Base-by-base conservation (phyloP, 1,284 basidiomycete species). In the Cutaneotrichosporon spelunceum region DNA sequence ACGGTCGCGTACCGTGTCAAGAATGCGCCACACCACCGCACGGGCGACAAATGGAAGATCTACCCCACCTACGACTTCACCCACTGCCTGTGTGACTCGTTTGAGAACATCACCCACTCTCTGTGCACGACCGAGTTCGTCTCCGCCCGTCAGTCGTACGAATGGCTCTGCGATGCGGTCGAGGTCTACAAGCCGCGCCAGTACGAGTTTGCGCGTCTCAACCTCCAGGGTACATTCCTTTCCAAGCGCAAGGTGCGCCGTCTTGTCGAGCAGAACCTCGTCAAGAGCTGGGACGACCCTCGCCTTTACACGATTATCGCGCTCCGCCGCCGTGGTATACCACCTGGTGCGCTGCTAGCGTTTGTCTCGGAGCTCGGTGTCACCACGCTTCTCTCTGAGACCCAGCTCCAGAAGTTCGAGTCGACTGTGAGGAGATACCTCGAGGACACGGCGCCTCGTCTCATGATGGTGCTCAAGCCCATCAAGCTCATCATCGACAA, bases 101-200 rank as follows among this genome's bases (percentile, higher is more conserved):
- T 99, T 74, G 96, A 99, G 79, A 97, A 98, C 79, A 98, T 99
- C 72, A 93, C 93, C 42, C 96, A 99, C 82, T 99, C 96, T 3
- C 83, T 99, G 21, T 99, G 96, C 77, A 99, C 96, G 1, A 88
- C 87, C 45, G 96, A 99, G 78, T 99, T 99, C 77, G 88, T 98
- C 69, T 87, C 89, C n/a, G 93, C 94, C 10, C 89, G 96, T 59
- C 91, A 94, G 74, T 96, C 93, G 1, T 99, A 99, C 78, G 96
- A 99, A 73, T 99, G 96, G 96, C 84, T 99, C 16, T 99, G 96
- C 74, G 95, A 99, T 75, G 92, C 91, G 2, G 82, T 99, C 33
- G 89, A 91, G 66, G 89, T 99, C 2, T 99, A 99, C 84, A 97
- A 95, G 78, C 94, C 96, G n/a, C 88, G 88, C 65, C 96, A 99